Percentiles rank a stretch among this genome's conserved stretches.
Evolutionary conservation across 306 rosid species (phyloP).

Genomic region (Malus orientalis): DNA sequence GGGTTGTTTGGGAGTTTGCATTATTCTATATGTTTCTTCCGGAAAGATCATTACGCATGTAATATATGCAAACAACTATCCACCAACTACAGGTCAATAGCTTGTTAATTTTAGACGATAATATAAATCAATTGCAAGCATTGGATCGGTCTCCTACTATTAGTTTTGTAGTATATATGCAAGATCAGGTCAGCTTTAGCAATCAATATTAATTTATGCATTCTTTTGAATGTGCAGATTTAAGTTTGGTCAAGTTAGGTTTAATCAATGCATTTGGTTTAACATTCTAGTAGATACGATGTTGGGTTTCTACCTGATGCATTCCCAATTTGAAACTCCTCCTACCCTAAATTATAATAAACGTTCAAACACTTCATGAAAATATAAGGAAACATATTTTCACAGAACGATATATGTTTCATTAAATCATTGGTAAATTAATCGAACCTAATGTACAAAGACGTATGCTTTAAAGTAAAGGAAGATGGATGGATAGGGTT

Average conservation of each 20-base stretch:
- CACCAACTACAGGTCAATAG: conserved; percentile 6
- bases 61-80: background rate
- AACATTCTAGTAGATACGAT: too few relatives aligned
- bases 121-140: background rate
- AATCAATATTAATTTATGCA: background rate
- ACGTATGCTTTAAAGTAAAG: conserved; percentile 31
- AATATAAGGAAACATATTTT: background rate
- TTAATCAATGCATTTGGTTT: too few relatives aligned
- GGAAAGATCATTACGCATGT: background rate
- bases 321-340: too few relatives aligned
- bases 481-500: conserved; percentile 7
- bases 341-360: too few relatives aligned
- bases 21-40: background rate
- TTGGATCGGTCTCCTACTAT: conserved; percentile 12
- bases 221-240: background rate
- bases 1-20: conserved; percentile 1
- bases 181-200: conserved; percentile 21
- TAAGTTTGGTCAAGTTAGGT: too few relatives aligned
- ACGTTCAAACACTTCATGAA: too few relatives aligned
- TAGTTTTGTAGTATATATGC: background rate
- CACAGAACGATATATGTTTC: background rate
- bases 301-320: too few relatives aligned
- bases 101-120: background rate
- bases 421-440: conserved; percentile 5
- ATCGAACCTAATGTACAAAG: conserved; percentile 36